Base-by-base conservation (phyloP, 208 protist genomes). In the Wallacemonas sp. region DNA sequence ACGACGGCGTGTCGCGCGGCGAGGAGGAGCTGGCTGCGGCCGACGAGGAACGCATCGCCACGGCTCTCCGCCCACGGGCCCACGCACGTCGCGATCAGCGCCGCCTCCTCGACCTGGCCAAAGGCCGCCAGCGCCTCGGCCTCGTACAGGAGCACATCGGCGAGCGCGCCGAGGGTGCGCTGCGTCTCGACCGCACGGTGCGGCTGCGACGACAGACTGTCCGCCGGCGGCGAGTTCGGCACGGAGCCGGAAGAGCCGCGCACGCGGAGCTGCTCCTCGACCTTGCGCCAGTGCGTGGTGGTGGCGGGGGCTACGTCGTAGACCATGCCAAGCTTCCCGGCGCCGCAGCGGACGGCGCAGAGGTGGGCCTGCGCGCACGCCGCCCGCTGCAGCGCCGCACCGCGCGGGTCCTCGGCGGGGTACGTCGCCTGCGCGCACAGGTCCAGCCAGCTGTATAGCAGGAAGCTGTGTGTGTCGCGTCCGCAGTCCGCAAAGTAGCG, bases 371-470 rank as follows among this genome's bases (percentile, higher is more conserved):
- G 72, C 23, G 28, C 49, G 36, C 49, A 57, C 32, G 71, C 67
- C 38, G 67, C 67, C 20, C 68, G 75, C 55, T 82, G 44, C 65
- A 88, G 65, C 64, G 38, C 32, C 23, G 54, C 33, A 26, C 65
- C 67, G 44, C 62, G 75, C 7, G 78, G 61, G 70, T 84, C 77
- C 54, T 44, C 65, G 44, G 25, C 22, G 32, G 61, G 76, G 32
- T 81, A 82, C 25, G 74, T 75, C 32, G 79, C 76, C 29, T 63
- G 33, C 10, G 79, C 78, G 12, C 73, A 61, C 49, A 95, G 87
- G 42, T 86, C 74, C 26, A 86, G 54, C 86, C 86, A 93, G 26
- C 71, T 67, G 36, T 81, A 77, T 5, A 93, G 63, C 5, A 86
- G 62, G 57, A 93, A 93, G 25, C 67, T 49, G 75, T 79, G 83